These are phyloP conservation scores for Jackrogersella minutella DNA, from an alignment of 495 filamentous ascomycete species.

Conservation along the genomic window DNA sequence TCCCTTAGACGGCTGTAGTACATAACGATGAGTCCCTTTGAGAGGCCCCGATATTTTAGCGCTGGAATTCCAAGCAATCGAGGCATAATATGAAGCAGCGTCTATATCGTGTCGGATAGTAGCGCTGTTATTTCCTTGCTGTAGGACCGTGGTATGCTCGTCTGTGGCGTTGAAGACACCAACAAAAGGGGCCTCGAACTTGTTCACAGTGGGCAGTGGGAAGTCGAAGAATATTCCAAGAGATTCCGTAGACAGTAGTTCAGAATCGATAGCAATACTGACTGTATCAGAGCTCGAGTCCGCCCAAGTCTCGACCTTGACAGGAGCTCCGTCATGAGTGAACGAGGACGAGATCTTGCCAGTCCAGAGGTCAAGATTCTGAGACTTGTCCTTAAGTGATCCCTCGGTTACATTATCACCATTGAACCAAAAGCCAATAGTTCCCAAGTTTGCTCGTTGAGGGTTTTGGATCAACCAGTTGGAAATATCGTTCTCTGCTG, in stretches of 20 bases:
- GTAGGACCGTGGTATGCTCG: constrained; percentile 53
- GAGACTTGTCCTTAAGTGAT: constrained; percentile 48
- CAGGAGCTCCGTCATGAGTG: constrained; percentile 47
- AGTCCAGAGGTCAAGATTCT: constrained; percentile 59
- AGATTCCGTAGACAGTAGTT: constrained; percentile 44
- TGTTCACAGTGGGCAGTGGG: constrained; percentile 56
- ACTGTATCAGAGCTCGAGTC: constrained; percentile 58
- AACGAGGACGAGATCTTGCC: constrained; percentile 58
- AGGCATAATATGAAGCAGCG: constrained; percentile 54
- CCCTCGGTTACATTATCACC: constrained; percentile 51
- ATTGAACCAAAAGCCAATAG: constrained; percentile 57
- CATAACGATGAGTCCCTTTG: constrained; percentile 54
- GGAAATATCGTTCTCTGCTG: constrained; percentile 58
- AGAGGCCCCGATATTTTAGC: constrained; percentile 48
- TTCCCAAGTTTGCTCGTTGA: constrained; percentile 58
- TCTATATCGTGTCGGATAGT: constrained; percentile 56
- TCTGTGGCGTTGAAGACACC: constrained; percentile 55
- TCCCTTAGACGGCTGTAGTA: constrained; percentile 42
- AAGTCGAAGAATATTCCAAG: constrained; percentile 62
- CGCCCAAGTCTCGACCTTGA: constrained; percentile 55
- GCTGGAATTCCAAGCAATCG: constrained; percentile 48
- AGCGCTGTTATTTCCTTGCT: constrained; percentile 42
- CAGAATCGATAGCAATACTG: constrained; percentile 53
- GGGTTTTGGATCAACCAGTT: constrained; percentile 64
- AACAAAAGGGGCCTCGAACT: constrained; percentile 59